Evolutionary conservation across 768 basidiomycete species (phyloP).

Genomic region (Agrocybe pediades): DNA sequence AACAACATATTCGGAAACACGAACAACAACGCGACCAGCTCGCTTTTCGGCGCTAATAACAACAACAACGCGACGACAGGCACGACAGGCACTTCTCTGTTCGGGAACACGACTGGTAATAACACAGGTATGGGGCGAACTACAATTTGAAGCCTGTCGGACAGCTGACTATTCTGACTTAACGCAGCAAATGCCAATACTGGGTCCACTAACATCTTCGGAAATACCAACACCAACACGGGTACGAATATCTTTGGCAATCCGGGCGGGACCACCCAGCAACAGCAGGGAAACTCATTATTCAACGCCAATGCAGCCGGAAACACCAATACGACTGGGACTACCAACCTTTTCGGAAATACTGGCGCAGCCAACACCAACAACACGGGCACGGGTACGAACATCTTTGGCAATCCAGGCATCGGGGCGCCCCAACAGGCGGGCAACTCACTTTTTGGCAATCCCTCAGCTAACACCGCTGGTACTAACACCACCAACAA

Average conservation of each 20-base stretch:
- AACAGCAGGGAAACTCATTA: background rate
- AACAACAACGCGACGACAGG: constrained; percentile 19
- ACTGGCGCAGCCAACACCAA: constrained; percentile 9
- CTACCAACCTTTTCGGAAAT: background rate
- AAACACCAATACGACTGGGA: background rate
- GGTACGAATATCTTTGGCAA: background rate
- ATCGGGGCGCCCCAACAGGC: background rate
- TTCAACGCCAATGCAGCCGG: background rate
- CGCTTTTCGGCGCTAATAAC: constrained; percentile 16
- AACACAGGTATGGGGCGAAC: no score
- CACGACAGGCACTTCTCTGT: constrained; percentile 1
- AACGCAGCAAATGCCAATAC: background rate
- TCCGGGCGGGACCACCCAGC: background rate
- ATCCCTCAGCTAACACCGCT: constrained; percentile 6
- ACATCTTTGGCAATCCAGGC: background rate
- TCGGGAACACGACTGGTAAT: no score
- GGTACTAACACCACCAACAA: background rate
- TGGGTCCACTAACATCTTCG: constrained; percentile 12
- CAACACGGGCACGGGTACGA: background rate
- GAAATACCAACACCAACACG: constrained; percentile 6
- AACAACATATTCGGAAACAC: background rate
- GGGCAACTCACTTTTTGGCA: constrained; percentile 13
- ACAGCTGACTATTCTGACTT: no score
- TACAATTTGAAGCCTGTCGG: no score
- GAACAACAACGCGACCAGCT: background rate